Evolutionary conservation across 2,329 filamentous ascomycete genomes (phyloP), one percentile per base, ranked within the genome.

Genomic region (Pyrenophora teres): DNA sequence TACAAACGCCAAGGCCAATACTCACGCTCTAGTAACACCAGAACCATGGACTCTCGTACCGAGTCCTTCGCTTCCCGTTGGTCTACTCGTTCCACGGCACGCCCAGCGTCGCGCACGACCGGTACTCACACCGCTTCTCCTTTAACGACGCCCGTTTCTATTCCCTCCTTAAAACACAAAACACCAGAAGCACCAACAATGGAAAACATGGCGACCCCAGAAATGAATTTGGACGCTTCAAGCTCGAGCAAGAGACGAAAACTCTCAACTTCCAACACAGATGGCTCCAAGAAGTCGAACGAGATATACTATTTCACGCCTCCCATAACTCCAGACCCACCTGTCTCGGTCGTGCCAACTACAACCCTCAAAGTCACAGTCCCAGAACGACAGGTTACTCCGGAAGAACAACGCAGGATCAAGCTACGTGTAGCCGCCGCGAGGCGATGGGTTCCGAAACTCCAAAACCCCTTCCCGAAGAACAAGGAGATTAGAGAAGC

Each of bases 321-420:
- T 16, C 56, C 62, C 6, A 16, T 21, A 13, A 61, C 48, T 23
- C 49, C 60, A 6, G 27, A 12, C 10, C 33, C 30, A 25, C 10
- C 16, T 6, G 13, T 9, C 3, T 27, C 44, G 27, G 7, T 21
- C 27, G 18, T 10, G 15, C 19, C 6, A 23, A 60, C 48, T 6
- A 52, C 58, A 36, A 16, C 44, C 3, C 46, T 68, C 19, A 63
- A 36, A n/a, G 49, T 66, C 30, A n/a, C 31, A 4, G 59, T 66
- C 32, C 60, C 63, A 4, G 27, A 53, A 8, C 25, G 25, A 5
- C 35, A 50, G 2, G 42, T 40, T 16, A 40, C 37, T 19, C 43
- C 27, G 10, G 46, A 54, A 13, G 53, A 62, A 10, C 49, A 59
- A 16, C 43, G 41, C 8, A 54, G 23, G 15, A 32, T 60, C 6